Base-by-base conservation (phyloP, 1,139 yeast genomes). In the Neolecta irregularis region DNA sequence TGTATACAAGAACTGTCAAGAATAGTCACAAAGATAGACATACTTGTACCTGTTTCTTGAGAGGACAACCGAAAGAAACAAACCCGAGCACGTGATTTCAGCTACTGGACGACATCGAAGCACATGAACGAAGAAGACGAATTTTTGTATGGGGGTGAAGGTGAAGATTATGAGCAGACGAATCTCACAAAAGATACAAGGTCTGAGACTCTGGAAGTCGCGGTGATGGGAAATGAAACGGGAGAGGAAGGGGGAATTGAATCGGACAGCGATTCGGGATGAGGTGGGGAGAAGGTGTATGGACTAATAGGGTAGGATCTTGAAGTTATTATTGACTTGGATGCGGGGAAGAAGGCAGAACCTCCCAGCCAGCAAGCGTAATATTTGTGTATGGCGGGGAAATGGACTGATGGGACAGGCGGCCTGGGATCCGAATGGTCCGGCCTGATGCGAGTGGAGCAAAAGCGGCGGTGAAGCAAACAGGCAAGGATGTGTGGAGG, bases 301-400 rank as follows among this genome's bases (percentile, higher is more conserved):
- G 53, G 56, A 73, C 45, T 12, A 5, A 33, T n/a, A 7, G 36
- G 13, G 2, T 65, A 73, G 13, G 80, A 72, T 47, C 65, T 73
- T 16, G 80, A 73, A 45, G 68, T 74, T 42, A 69, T 74, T 33
- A 70, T 73, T 33, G 72, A 72, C 22, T 58, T 70, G 6, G 65
- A 47, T 26, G 52, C 57, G 1, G 60, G 59, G 5, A 49, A 47
- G 24, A 51, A 49, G 24, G 56, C 48, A 4, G 56, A 55, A 34
- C 54, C 58, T 1, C 50, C 62, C 1, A 39, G 57, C 18, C 42
- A 53, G 11, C 46, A 48, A n/a, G 47, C 52, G 2, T 47, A 52
- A 1, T 45, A 46, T 33, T 40, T 19, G n/a, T 12, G 32, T 12
- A 26, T 22, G 6, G 24, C 21, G 5, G 19, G 37, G 53, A 9